Evolutionary conservation across 352 stramenopile species (phyloP), one percentile per base, ranked within the genome.

Genomic region (Globisporangium megalacanthum): DNA sequence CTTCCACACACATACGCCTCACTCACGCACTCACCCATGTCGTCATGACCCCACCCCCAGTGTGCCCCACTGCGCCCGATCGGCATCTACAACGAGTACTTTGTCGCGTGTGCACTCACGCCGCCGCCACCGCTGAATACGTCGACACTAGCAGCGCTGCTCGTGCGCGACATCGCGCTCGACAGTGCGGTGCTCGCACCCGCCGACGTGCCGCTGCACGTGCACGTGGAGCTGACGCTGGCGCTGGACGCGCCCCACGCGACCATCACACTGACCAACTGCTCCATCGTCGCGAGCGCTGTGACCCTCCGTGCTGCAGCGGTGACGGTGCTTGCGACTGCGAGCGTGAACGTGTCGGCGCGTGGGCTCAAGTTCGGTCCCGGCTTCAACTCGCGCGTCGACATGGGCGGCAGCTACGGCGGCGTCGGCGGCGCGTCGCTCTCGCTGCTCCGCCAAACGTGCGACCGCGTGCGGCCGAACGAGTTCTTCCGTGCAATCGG

Each of bases 51-150:
- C 25, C 25, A 29, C 25, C 25, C 25, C 33, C 20, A 92, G 78
- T 94, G 83, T 55, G 90, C 79, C 0, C 54, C 61, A 1, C 56
- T 82, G 19, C 75, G 76, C 48, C 73, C 79, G 1, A 91, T 94
- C 31, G 84, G 84, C 15, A 80, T 68, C 39, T 94, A 86, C 66
- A 92, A 94, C 58, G 84, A 94, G 54, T 91, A 88, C 57, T 94
- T 86, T 59, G 77, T 90, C 10, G 58, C 72, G n/a, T 94, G 84
- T 52, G 60, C 66, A 44, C 65, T 92, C 11, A n/a, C 42, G 4
- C 49, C 76, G n/a, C 68, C 72, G 11, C 4, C 45, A 6, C 52
- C 58, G 15, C 58, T 56, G 36, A 62, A 57, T 11, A 66, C 69
- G 22, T 64, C 68, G 11, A 39, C 29, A 10, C 10, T 88, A 6